A percentile compares a stretch with the other conserved stretches of the same genome.
Evolutionary conservation across 257 asterid species (phyloP).

Genomic region (Osmanthus fragrans): DNA sequence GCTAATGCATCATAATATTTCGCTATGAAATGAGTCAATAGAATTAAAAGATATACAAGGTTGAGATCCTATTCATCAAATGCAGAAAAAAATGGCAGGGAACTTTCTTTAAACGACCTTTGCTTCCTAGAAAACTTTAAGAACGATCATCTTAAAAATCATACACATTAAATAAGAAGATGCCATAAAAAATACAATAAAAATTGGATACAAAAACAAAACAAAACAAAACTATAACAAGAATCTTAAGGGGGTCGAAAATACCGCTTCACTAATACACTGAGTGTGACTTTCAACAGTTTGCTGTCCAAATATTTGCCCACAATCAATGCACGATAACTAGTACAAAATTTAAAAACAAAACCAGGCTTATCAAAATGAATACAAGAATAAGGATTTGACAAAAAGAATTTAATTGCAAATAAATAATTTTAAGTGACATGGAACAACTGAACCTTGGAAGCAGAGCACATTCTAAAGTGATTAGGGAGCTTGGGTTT

Average conservation of each 20-base stretch:
- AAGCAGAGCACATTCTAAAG: slow-evolving; percentile 87
- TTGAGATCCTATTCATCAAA: neutral
- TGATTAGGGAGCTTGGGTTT: slow-evolving; percentile 88
- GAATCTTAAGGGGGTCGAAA: neutral
- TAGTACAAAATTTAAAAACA: slow-evolving; percentile 16
- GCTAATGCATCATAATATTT: neutral
- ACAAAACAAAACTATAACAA: too few relatives aligned
- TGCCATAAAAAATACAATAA: neutral
- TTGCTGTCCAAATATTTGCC: slow-evolving; percentile 69
- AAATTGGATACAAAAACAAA: too few relatives aligned
- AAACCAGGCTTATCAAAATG: neutral
- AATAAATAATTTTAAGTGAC: neutral
- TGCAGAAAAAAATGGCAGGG: neutral
- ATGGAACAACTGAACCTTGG: slow-evolving; percentile 46
- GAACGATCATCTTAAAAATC: too few relatives aligned
- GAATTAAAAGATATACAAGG: neutral
- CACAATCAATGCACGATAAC: slow-evolving; percentile 96
- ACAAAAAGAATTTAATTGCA: neutral
- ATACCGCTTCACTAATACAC: slow-evolving; percentile 93
- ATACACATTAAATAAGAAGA: too few relatives aligned
- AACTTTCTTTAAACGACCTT: neutral
- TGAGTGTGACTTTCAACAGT: slow-evolving; percentile 85
- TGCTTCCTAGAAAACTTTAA: neutral
- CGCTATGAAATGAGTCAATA: neutral
- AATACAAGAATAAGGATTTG: neutral